phyloP scores from a whole-genome alignment of 768 basidiomycete genomes.

The Tylopilus plumbeoviolaceoides region DNA sequence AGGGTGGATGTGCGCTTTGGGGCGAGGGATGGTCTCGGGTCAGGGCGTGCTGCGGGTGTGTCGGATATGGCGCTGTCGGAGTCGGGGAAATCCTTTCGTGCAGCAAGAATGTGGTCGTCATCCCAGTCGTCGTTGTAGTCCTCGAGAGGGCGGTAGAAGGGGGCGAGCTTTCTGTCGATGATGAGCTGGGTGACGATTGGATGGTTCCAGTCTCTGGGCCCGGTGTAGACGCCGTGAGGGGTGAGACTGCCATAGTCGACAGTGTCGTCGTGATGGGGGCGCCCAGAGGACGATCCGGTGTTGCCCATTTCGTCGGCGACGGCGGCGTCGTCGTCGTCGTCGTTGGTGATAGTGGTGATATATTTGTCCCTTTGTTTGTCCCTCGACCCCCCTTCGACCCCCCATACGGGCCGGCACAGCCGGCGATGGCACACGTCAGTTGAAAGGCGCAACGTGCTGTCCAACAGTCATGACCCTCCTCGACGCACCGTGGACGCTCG shows the following conservation, averaged over 20 bases:
- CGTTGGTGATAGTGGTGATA: background rate
- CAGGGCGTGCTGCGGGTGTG: slow-evolving; percentile 31
- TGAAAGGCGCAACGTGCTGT: background rate
- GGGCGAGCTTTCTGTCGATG: slow-evolving; percentile 81
- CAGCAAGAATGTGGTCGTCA: slow-evolving; percentile 79
- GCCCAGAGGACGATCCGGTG: slow-evolving; percentile 69
- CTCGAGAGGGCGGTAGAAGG: slow-evolving; percentile 94
- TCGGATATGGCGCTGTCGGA: slow-evolving; percentile 43
- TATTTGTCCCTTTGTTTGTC: slow-evolving; percentile 25
- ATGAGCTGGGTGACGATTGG: slow-evolving; percentile 83
- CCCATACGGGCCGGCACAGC: slow-evolving; percentile 5
- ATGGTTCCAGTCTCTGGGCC: slow-evolving; percentile 86
- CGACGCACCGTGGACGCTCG: slow-evolving; percentile 77
- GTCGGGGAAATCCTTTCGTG: slow-evolving; percentile 65
- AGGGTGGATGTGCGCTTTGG: slow-evolving; percentile 52
- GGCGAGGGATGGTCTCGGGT: slow-evolving; percentile 24
- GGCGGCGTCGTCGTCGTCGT: slow-evolving; percentile 5
- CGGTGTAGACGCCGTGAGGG: slow-evolving; percentile 86
- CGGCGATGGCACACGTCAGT: slow-evolving; percentile 6
- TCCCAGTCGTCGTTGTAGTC: slow-evolving; percentile 90
- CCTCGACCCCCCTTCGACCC: slow-evolving; percentile 16
- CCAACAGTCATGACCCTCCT: slow-evolving; percentile 34
- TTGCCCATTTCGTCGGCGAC: slow-evolving; percentile 62
- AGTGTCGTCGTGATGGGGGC: slow-evolving; percentile 72
- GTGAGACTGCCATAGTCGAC: slow-evolving; percentile 79